These are phyloP conservation scores for Podospora bellae-mahoneyi DNA, from an alignment of 495 filamentous ascomycete genomes.

Conservation along the genomic window DNA sequence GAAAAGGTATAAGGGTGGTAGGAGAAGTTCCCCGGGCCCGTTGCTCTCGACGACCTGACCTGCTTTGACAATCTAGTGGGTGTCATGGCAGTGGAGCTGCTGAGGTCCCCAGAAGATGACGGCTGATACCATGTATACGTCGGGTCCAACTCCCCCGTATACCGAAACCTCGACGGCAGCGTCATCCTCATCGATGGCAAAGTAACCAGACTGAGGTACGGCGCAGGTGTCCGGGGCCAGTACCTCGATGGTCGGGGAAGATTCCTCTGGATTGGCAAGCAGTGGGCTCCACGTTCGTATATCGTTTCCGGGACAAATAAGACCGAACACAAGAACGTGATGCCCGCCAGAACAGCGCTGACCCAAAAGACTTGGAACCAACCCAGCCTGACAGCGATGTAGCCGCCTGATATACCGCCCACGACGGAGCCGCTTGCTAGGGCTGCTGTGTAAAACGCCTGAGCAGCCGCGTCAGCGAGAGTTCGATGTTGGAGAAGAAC, in stretches of 20 bases:
- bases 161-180: constrained; percentile 26
- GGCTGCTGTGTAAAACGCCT: constrained; percentile 51
- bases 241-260: constrained; percentile 23
- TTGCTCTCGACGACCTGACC: constrained; percentile 11
- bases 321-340: constrained; percentile 28
- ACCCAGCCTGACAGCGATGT: constrained; percentile 42
- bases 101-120: constrained; percentile 18
- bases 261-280: constrained; percentile 21
- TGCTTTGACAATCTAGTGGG: constrained; percentile 12
- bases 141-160: constrained; percentile 6
- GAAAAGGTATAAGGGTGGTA: constrained; percentile 24
- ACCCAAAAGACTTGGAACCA: constrained; percentile 47
- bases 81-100: constrained; percentile 5
- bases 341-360: constrained; percentile 39
- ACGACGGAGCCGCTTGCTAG: constrained; percentile 50
- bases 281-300: constrained; percentile 36
- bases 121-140: constrained; percentile 23
- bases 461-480: no score
- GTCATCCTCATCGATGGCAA: constrained; percentile 31
- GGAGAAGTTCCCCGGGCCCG: constrained; percentile 3
- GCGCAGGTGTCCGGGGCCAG: constrained; percentile 13
- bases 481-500: no score
- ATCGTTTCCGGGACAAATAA: constrained; percentile 57
- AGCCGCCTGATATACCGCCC: constrained; percentile 49
- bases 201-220: constrained; percentile 23